Base-by-base conservation (phyloP, 805 yeast genomes). In the Metschnikowia henanensis region DNA sequence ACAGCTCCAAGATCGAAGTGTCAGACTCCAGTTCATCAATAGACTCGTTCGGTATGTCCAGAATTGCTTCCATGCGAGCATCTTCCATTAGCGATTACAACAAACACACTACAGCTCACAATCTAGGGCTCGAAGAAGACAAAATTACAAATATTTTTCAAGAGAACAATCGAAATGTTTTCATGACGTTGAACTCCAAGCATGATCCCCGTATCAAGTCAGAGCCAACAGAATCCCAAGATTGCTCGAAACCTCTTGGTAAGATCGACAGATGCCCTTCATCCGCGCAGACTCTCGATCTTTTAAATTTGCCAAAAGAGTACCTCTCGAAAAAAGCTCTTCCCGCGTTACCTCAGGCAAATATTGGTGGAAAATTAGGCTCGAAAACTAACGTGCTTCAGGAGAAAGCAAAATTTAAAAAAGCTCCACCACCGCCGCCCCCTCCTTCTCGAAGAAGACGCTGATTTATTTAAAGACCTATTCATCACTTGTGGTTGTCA, bases 351-450 rank as follows among this genome's bases (percentile, higher is more conserved):
- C 53, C 51, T 2, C 9, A 42, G 33, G 32, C 28, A 43, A 13
- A 58, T 55, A 13, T 35, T 41, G 6, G 46, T 47, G 18, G 13
- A 5, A 10, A 28, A 15, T 9, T 23, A n/a, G 7, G 33, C 26
- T 33, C 19, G 28, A 35, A 20, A 29, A 20, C 28, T 25, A 21
- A 45, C 26, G 41, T 33, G 30, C 44, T 40, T 2, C 43, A 37
- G 44, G 58, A 34, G 29, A 69, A 68, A 40, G 70, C 72, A 12
- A 46, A 54, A 37, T 58, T 42, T 38, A 68, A 68, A 45, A 61
- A 57, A 39, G 65, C 73, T 1, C 73, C 76, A 1, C 72, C 73
- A 5, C 74, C 74, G 6, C 74, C 73, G 2, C 65, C 66, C 5
- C 55, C 60, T 10, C 56, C 56, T 7, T 48, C 51, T n/a, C 45